A percentile compares a stretch with the other conserved stretches of the same genome.
Evolutionary conservation across 1,139 yeast genomes (phyloP).

Genomic region (Trichomonascaceae sp.): DNA sequence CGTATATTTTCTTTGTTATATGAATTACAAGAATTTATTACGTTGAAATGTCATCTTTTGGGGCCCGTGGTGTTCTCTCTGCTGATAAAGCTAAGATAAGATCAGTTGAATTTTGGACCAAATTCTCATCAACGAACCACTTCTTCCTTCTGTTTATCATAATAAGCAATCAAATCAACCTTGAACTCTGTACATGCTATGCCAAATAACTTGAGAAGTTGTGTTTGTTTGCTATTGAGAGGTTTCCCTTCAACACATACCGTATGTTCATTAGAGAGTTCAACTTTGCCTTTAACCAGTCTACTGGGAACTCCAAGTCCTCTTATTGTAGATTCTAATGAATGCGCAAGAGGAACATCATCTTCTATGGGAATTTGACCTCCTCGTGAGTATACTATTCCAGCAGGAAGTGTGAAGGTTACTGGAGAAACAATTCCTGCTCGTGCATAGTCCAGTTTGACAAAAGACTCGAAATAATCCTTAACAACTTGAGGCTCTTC

Average conservation of each 20-base stretch:
- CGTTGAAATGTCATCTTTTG: background rate
- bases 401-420: slow-evolving; percentile 79
- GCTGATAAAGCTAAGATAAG: background rate
- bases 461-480: slow-evolving; percentile 73
- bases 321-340: slow-evolving; percentile 88
- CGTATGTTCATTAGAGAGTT: slow-evolving; percentile 64
- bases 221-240: slow-evolving; percentile 85
- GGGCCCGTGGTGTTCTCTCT: background rate
- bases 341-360: slow-evolving; percentile 94
- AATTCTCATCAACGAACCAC: slow-evolving; percentile 9
- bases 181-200: slow-evolving; percentile 88
- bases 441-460: slow-evolving; percentile 78
- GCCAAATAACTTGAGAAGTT: slow-evolving; percentile 90
- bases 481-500: slow-evolving; percentile 80
- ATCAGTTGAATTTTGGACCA: too few species aligned
- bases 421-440: slow-evolving; percentile 82
- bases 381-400: slow-evolving; percentile 89
- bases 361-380: slow-evolving; percentile 87
- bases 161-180: slow-evolving; percentile 71
- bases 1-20: background rate
- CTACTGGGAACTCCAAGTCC: slow-evolving; percentile 87
- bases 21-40: background rate
- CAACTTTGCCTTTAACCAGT: slow-evolving; percentile 82
- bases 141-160: slow-evolving; percentile 32
- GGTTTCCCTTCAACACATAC: slow-evolving; percentile 78